These are phyloP conservation scores for Celoporthe dispersa DNA, from an alignment of 2,329 filamentous ascomycete species.

Conservation along the genomic window DNA sequence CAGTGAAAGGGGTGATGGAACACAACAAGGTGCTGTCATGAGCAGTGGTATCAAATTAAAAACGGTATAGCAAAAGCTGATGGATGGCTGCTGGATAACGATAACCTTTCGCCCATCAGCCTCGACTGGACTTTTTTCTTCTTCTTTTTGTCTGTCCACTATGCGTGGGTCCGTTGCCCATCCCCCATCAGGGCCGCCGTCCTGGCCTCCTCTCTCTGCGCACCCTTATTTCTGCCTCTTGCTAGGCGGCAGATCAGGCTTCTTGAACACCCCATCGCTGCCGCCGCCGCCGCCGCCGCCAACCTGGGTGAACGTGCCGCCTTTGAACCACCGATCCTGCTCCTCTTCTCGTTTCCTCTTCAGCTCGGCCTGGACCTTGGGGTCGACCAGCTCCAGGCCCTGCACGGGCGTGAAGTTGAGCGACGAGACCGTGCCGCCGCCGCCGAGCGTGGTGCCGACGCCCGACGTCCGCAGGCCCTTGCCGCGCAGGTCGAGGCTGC, in stretches of 20 bases:
- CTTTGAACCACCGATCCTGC: slow-evolving; percentile 95
- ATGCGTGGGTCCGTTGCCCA: slow-evolving; percentile 14
- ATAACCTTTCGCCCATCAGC: not conserved
- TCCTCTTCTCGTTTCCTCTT: slow-evolving; percentile 91
- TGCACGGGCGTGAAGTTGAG: slow-evolving; percentile 95
- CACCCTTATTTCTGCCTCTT: slow-evolving; percentile 78
- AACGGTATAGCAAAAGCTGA: not conserved
- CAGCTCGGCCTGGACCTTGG: slow-evolving; percentile 85
- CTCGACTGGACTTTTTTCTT: not conserved
- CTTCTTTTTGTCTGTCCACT: slow-evolving; percentile 31
- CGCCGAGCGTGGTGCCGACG: slow-evolving; percentile 72
- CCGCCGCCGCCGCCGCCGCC: slow-evolving; percentile 47
- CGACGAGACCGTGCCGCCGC: slow-evolving; percentile 78
- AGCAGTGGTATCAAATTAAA: not conserved
- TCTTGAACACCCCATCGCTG: slow-evolving; percentile 73
- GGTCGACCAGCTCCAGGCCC: slow-evolving; percentile 92
- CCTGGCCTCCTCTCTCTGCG: slow-evolving; percentile 51
- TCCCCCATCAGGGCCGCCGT: slow-evolving; percentile 32
- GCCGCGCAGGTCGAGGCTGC: slow-evolving; percentile 71
- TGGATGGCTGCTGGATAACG: not conserved
- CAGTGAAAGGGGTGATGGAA: too few relatives aligned
- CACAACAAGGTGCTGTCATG: not conserved
- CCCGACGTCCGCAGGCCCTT: slow-evolving; percentile 82
- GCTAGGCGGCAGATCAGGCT: slow-evolving; percentile 71
- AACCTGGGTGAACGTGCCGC: slow-evolving; percentile 94